phyloP scores from a whole-genome alignment of 2,329 filamentous ascomycete species.

The Rhynchosporium secalis region DNA sequence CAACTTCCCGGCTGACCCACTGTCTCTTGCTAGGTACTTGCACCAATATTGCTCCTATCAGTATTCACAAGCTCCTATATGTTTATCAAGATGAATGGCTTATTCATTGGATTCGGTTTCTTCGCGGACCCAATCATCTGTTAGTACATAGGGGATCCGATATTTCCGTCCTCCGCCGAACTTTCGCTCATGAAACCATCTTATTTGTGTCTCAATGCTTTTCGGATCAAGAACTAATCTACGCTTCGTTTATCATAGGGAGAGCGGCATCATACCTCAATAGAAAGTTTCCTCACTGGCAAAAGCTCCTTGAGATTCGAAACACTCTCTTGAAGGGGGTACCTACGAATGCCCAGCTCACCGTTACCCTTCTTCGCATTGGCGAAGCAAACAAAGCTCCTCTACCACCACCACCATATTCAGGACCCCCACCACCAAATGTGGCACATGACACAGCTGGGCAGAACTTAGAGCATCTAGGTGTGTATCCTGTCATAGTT shows the following conservation, averaged over 20 bases:
- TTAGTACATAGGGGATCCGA: too few relatives aligned
- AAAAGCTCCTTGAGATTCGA: constrained; percentile 63
- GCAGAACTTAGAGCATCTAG: constrained; percentile 52
- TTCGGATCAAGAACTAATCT: too few relatives aligned
- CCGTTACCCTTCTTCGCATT: constrained; percentile 76
- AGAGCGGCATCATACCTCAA: constrained; percentile 61
- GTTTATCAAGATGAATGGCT: constrained; percentile 63
- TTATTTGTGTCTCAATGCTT: too few relatives aligned
- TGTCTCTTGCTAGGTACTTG: constrained; percentile 38
- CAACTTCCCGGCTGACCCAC: background rate
- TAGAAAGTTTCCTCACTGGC: constrained; percentile 67
- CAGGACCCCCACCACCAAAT: constrained; percentile 41
- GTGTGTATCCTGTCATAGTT: constrained; percentile 46
- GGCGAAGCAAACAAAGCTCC: constrained; percentile 81
- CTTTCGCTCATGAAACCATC: too few relatives aligned
- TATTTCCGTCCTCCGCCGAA: too few relatives aligned
- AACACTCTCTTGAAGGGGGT: constrained; percentile 73
- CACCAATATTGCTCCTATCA: constrained; percentile 53
- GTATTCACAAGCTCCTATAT: constrained; percentile 58
- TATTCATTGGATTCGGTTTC: constrained; percentile 71
- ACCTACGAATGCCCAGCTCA: constrained; percentile 82
- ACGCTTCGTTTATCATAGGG: too few relatives aligned
- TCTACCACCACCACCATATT: constrained; percentile 63
- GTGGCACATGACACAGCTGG: constrained; percentile 48
- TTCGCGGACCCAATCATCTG: constrained; percentile 76